Evolutionary conservation across 371 early-diverging fungal species (phyloP), one percentile per base, ranked within the genome.

Genomic region (Batkoa obscura): DNA sequence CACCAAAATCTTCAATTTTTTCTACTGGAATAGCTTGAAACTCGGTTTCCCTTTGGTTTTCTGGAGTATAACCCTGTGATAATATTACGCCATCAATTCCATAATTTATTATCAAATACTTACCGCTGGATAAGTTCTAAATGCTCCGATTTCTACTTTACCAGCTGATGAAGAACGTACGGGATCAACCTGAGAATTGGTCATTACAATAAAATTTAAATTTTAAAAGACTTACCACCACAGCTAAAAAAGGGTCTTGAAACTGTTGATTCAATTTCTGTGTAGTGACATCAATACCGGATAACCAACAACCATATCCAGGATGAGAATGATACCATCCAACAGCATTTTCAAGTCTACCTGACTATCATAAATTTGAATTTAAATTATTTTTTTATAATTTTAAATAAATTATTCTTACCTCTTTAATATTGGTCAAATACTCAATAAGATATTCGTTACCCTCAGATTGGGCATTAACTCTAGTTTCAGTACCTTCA

Each of bases 271-370:
- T 93, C 42, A 88, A 67, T 81, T 81, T 86, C 66, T 97, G 96
- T 10, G 98, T 97, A 53, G 76, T 74, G 30, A 95, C 95, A 64
- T 97, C 98, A 64, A 97, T 95, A 31, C 98, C 96, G 3, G 95
- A 94, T 53, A 97, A 74, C 98, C 98, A 97, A 69, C 96, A 95
- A 1, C 96, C 95, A 63, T 95, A 97, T 12, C 98, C 98, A 15
- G 98, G 98, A 71, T 97, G 98, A 42, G 85, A 84, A 65, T 97
- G 98, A 72, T 97, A 97, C 98, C 98, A 97, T 1, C 98, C 98
- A 62, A 95, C 77, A 2, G 79, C 90, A 64, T 94, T 90, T 63
- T 97, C 98, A 3, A 84, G 63, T 37, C 94, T 76, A 3, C 92
- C 94, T 15, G 88, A 84, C 82, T 86, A 66, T 35, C 17, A 37